Evolutionary conservation across 129 eudicot species (phyloP), one percentile per base, ranked within the genome.

Genomic region (Pittosporum tobira): DNA sequence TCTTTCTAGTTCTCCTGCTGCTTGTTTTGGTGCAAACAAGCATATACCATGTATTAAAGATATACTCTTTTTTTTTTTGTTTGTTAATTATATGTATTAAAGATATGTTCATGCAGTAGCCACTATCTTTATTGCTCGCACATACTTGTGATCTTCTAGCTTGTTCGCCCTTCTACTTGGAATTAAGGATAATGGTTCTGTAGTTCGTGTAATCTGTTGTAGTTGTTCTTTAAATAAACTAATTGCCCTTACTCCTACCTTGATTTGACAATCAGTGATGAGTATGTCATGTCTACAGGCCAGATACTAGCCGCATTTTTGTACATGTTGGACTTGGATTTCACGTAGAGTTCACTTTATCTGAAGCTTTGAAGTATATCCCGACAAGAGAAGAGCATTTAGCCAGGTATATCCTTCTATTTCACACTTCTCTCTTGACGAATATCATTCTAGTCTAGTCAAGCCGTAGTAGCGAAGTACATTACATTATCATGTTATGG

Each of bases 261-360:
- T 25, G 56, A 23, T 31, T 43, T 71, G 25, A 23, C 31, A 36
- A 19, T 34, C 14, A 38, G n/a, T 59, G 37, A 26, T 42, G 52
- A 28, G 13, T 14, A 34, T 48, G 16, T 5, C 9, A 30, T 70
- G 59, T 65, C 45, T 66, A 62, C 87, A 91, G 98, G 57, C 94
- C 96, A 28, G 94, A 91, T 73, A 83, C 98, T 60, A 77, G 76
- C 20, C 85, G 34, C 62, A 86, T 91, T 69, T 91, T 71, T 83
- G 96, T 91, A 8, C 96, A 91, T 57, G 85, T 91, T 61, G 98
- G 98, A 48, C 88, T 86, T 51, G 98, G 98, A 61, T 91, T 91
- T 78, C 84, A 86, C 52, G 98, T 91, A 43, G 96, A 91, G 76
- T 79, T 91, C 66, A 91, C 98, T 28, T 91, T 96, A 96, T 67